phyloP scores from a whole-genome alignment of 352 stramenopile genomes.

The Pythium monospermum region DNA sequence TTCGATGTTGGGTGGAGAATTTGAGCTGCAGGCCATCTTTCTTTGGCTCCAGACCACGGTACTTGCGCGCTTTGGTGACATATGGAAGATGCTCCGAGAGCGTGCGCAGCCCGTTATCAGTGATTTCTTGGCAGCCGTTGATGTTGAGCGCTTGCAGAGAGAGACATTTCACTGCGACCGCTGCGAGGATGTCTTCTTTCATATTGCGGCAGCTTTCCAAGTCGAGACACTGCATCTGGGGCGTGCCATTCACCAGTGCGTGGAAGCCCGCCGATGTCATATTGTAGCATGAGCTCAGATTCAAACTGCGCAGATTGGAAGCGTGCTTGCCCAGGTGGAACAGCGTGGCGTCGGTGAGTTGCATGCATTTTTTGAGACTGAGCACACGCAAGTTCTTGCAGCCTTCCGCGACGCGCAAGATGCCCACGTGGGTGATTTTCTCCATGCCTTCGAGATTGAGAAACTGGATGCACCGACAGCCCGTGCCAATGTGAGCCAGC shows the following conservation, averaged over 20 bases:
- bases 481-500: constrained; percentile 37
- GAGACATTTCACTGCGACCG: constrained; percentile 43
- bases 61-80: constrained; percentile 41
- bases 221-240: constrained; percentile 56
- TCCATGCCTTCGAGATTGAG: constrained; percentile 69
- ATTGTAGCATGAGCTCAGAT: constrained; percentile 54
- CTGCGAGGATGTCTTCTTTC: constrained; percentile 62
- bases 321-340: constrained; percentile 42
- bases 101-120: constrained; percentile 60
- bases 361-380: constrained; percentile 54
- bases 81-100: constrained; percentile 67
- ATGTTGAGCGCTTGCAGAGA: constrained; percentile 65
- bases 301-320: constrained; percentile 48
- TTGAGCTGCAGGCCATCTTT: constrained; percentile 50
- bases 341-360: constrained; percentile 49
- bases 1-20: constrained; percentile 67
- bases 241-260: constrained; percentile 43
- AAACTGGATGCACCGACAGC: constrained; percentile 60
- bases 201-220: constrained; percentile 64
- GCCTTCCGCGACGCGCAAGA: constrained; percentile 39
- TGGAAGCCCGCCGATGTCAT: constrained; percentile 52
- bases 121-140: constrained; percentile 74
- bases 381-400: constrained; percentile 54
- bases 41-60: constrained; percentile 59
- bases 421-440: constrained; percentile 41